A percentile compares a stretch with the other conserved stretches of the same genome.
These are phyloP conservation scores for Jamesozyma spencerorum DNA, from an alignment of 805 yeast genomes.

Conservation along the genomic window DNA sequence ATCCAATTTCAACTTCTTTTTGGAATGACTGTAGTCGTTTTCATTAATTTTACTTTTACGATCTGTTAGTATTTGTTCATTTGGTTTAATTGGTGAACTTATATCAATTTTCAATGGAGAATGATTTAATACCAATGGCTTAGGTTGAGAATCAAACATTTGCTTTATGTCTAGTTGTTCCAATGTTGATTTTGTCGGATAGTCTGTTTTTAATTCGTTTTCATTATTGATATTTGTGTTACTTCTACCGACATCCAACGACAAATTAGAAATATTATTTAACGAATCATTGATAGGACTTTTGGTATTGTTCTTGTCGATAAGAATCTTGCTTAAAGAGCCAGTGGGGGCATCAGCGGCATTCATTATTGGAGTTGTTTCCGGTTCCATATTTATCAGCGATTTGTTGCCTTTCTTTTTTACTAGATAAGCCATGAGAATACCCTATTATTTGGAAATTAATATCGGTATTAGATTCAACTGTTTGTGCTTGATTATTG, in stretches of 20 bases:
- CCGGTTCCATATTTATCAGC: background rate
- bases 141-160: slow-evolving; percentile 8
- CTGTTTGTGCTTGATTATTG: background rate
- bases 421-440: slow-evolving; percentile 14
- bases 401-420: slow-evolving; percentile 5
- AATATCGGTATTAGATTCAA: too few species aligned
- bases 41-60: slow-evolving; percentile 3
- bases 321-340: too few species aligned
- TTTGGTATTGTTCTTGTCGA: background rate
- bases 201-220: slow-evolving; percentile 1
- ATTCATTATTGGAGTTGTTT: slow-evolving; percentile 1
- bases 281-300: background rate
- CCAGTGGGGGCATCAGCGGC: background rate
- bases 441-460: slow-evolving; percentile 5
- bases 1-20: slow-evolving; percentile 15
- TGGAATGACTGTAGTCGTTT: slow-evolving; percentile 2
- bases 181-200: slow-evolving; percentile 6
- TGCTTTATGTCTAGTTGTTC: slow-evolving; percentile 18
- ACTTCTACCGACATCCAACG: slow-evolving; percentile 10
- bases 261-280: slow-evolving; percentile 3
- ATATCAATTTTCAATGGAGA: slow-evolving; percentile 18
- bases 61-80: background rate
- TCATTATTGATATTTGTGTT: background rate
- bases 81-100: slow-evolving; percentile 12
- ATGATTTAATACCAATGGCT: slow-evolving; percentile 9